Base-by-base conservation (phyloP, 2,329 filamentous ascomycete species). In the Claviceps purpurea region DNA sequence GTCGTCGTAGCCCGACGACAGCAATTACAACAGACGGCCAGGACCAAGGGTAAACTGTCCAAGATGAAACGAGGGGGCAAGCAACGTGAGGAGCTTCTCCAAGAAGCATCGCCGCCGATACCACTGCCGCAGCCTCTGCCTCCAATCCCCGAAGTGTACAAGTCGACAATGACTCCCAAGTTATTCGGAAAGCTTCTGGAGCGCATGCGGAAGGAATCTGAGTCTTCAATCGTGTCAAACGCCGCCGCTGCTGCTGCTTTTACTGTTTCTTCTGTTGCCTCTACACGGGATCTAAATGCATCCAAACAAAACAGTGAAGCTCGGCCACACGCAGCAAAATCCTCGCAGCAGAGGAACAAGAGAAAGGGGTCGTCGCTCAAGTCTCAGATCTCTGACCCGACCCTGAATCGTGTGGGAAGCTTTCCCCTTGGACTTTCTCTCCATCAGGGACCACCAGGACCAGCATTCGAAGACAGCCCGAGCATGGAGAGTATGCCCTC, bases 121-220 rank as follows among this genome's bases (percentile, higher is more conserved):
- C 43, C 16, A 14, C 22, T 16, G 16, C 24, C 24, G 2, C 6
- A 60, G 6, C 61, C 62, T 5, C 59, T 67, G 7, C 64, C 65
- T n/a, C 58, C 60, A 0, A 65, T 68, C 18, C 64, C 65, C 7
- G 65, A 67, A 48, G 55, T 58, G 3, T 55, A 62, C 16, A 59
- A 52, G 50, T 47, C 56, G 6, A 57, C 57, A 10, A 37, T 58
- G 22, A 60, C 62, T 6, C 57, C 60, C 2, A 64, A 57, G 2
- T 56, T 60, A 30, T 54, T 67, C 10, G 55, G 58, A 7, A 67
- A 55, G 42, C 51, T 69, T 10, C 53, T 64, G 44, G 61, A 59
- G 43, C 59, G 58, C 13, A 63, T 62, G 51, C 53, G 56, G 18
- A 61, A 59, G 39, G 61, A 58, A 18, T 53, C 59, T 20, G 56